Evolutionary conservation across 2,329 filamentous ascomycete genomes (phyloP), one percentile per base, ranked within the genome.

Genomic region (Diplodia scrobiculata): DNA sequence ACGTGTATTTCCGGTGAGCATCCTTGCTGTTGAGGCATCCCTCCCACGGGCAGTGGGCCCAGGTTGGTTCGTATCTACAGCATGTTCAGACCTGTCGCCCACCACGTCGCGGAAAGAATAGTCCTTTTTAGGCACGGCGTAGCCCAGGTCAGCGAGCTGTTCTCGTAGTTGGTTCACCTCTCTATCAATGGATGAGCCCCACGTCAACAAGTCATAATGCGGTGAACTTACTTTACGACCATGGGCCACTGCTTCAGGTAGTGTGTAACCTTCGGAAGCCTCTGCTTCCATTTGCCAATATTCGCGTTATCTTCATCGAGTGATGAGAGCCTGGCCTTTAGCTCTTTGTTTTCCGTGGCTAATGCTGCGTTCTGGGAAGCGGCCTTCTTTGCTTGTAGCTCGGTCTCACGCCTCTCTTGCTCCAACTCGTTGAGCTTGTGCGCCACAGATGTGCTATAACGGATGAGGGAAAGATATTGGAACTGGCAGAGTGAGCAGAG

Each of bases 401-500:
- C 65, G 25, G 25, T 17, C n/a, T 66, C 36, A 34, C 29, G 53
- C 47, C 21, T 50, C 27, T 25, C 29, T 17, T 52, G 19, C 50
- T 64, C 34, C 25, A 25, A 27, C 21, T 6, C 38, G 47, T 29
- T 53, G 6, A 25, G 51, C 21, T 53, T 69, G 17, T 17, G 32
- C 25, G 27, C 47, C 34, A 17, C 66, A 11, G 71, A 68, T 32
- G 69, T 72, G 9, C 74, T 73, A 63, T 74, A 80, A 1, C 72
- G 71, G 5, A 75, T 65, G 19, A 80, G 69, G 1, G 73, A 73
- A 36, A 75, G 70, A 66, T 83, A 84, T 69, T 84, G 82, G 63
- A 84, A 84, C 82, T 84, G 67, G 2, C n/a, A 7, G 5, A 19
- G 41, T 65, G 19, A 65, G 52, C 41, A 9, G 38, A n/a, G 29